These are phyloP conservation scores for Scleroderma citrinum DNA, from an alignment of 768 basidiomycete species.

Conservation along the genomic window DNA sequence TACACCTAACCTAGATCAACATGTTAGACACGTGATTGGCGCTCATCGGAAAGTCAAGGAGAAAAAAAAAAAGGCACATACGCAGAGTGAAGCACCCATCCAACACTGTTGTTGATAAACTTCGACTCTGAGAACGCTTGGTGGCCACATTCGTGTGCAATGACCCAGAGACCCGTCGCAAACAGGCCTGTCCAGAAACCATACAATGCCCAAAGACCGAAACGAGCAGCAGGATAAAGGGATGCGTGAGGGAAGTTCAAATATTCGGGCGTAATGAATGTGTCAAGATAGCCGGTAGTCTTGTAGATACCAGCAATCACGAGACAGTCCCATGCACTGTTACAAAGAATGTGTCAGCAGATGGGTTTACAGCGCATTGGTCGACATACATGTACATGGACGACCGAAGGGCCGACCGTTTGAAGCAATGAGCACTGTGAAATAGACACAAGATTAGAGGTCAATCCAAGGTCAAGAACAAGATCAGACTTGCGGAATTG, in stretches of 20 bases:
- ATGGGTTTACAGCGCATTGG: not conserved
- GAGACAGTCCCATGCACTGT: conserved; percentile 67
- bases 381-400: conserved; percentile 65
- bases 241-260: conserved; percentile 53
- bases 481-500: conserved; percentile 63
- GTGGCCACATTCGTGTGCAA: conserved; percentile 95
- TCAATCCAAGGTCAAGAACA: conserved; percentile 2
- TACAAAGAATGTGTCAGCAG: conserved; percentile 9
- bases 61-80: conserved; percentile 35
- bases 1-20: conserved; percentile 71
- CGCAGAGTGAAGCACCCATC: conserved; percentile 90
- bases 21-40: conserved; percentile 19
- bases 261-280: conserved; percentile 50
- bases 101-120: conserved; percentile 84
- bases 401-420: conserved; percentile 81
- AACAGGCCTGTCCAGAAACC: conserved; percentile 80
- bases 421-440: conserved; percentile 74
- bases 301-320: conserved; percentile 69
- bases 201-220: conserved; percentile 76
- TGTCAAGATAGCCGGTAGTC: conserved; percentile 56
- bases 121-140: conserved; percentile 95
- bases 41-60: not conserved
- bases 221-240: conserved; percentile 55
- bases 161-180: conserved; percentile 89
- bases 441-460: not conserved